Percentiles rank a stretch among this genome's conserved stretches.
Conservation (phyloP, 2,329 filamentous ascomycete species). For the Trichoderma breve region DNA sequence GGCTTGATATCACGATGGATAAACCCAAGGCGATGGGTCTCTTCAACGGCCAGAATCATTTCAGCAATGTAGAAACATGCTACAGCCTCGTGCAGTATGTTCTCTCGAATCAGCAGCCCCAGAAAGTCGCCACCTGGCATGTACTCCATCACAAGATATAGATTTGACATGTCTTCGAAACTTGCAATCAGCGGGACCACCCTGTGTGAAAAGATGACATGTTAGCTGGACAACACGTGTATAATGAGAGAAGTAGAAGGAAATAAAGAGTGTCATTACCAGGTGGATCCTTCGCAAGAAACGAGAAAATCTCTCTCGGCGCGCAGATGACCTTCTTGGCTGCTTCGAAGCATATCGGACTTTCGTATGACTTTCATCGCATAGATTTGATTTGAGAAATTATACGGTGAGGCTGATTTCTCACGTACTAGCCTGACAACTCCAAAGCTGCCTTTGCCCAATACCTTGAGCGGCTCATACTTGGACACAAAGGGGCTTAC, state of each 20-base stretch:
- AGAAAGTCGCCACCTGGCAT: constrained; percentile 97
- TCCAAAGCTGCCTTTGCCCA: constrained; percentile 94
- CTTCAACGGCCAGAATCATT: constrained; percentile 94
- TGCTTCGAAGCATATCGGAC: constrained; percentile 84
- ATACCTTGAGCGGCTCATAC: constrained; percentile 77
- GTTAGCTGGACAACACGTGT: neutral
- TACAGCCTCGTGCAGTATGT: constrained; percentile 73
- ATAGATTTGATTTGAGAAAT: constrained; percentile 58
- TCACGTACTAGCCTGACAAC: constrained; percentile 84
- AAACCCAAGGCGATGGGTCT: constrained; percentile 81
- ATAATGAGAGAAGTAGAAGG: neutral
- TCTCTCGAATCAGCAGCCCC: constrained; percentile 79
- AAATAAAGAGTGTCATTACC: constrained; percentile 45
- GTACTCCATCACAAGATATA: constrained; percentile 97
- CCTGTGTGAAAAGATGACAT: constrained; percentile 43
- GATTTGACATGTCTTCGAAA: constrained; percentile 79
- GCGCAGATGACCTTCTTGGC: constrained; percentile 87
- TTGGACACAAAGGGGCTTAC: constrained; percentile 27
- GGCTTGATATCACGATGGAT: constrained; percentile 97
- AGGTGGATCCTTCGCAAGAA: constrained; percentile 79
- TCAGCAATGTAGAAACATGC: constrained; percentile 89
- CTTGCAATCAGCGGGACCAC: constrained; percentile 83
- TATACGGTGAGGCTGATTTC: constrained; percentile 38
- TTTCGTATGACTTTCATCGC: constrained; percentile 98
- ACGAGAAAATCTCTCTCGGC: constrained; percentile 92